Percentiles rank a stretch among this genome's conserved stretches.
Evolutionary conservation across 1,284 basidiomycete genomes (phyloP).

Genomic region (Cutaneotrichosporon daszewskae): DNA sequence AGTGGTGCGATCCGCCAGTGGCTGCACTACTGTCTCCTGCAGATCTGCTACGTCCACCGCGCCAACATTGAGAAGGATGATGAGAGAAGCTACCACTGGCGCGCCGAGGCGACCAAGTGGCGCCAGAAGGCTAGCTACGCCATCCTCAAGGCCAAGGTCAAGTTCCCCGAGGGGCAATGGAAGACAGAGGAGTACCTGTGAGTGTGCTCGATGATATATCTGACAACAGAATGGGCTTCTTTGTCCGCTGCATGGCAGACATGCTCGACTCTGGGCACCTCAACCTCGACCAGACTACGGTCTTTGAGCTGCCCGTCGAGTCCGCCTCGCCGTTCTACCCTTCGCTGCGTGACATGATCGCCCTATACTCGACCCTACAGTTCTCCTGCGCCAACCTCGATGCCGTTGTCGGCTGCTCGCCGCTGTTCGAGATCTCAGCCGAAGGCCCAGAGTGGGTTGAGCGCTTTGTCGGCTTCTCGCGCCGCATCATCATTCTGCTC

Average conservation of each 20-base stretch:
- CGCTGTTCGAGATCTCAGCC: constrained; percentile 5
- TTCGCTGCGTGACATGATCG: constrained; percentile 18
- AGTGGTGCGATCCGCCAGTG: constrained; percentile 8
- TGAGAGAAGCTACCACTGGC: constrained; percentile 4
- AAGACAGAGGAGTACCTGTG: constrained; percentile 21
- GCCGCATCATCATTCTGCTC: too few relatives aligned
- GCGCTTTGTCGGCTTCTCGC: too few relatives aligned
- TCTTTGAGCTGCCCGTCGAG: constrained; percentile 8
- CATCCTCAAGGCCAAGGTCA: constrained; percentile 14
- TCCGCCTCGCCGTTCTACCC: constrained; percentile 8
- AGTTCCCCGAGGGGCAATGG: constrained; percentile 13
- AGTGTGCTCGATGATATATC: neutral
- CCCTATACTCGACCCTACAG: constrained; percentile 15
- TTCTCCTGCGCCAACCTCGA: constrained; percentile 9
- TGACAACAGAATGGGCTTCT: constrained; percentile 15
- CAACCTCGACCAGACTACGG: constrained; percentile 10
- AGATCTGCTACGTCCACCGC: constrained; percentile 18
- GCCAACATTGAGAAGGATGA: constrained; percentile 17
- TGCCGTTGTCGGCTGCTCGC: neutral
- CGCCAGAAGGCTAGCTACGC: constrained; percentile 14
- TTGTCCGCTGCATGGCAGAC: constrained; percentile 22
- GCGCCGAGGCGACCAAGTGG: constrained; percentile 6
- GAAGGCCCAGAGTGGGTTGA: constrained; percentile 20
- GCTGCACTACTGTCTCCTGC: constrained; percentile 15
- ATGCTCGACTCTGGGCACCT: constrained; percentile 15